Evolutionary conservation across 352 stramenopile genomes (phyloP), one percentile per base, ranked within the genome.

Genomic region (Phytophthora citrophthora): DNA sequence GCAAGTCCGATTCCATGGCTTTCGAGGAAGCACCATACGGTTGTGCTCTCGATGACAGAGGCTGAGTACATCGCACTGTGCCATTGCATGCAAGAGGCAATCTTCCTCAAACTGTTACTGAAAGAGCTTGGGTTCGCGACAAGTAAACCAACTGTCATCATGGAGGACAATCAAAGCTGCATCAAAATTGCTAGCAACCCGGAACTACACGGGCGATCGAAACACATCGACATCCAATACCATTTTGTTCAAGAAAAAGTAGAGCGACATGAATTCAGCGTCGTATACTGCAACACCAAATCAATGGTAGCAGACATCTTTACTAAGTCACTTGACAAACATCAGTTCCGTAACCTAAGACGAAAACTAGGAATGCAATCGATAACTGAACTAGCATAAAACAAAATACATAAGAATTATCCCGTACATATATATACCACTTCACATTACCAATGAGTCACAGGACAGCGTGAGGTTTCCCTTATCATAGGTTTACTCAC

Each of bases 31-130:
- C 45, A 39, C 60, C 58, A 68, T 47, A 61, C 52, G 2, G 60
- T 75, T 2, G 47, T 74, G 27, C 20, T 78, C n/a, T 68, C 54
- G 4, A 74, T 58, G 36, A 64, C 64, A 34, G 45, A 72, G 26
- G 46, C 59, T n/a, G 52, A 68, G 23, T 68, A 64, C 38, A 56
- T 72, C 7, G 57, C 64, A 12, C 27, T 64, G 8, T 68, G 64
- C 15, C 52, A 72, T n/a, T 61, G 55, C 45, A 61, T 70, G 32
- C 58, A 70, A 45, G 36, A 50, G 16, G 1, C 18, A 0, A 41
- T 41, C 5, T 47, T 47, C 18, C 18, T 47, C 1, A 47, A 47
- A 1, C 40, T 47, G 4, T 18, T 29, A n/a, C 40, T 47, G 15
- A 18, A 15, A n/a, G 18, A 29, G 4, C 18, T 47, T n/a, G 15